These are phyloP conservation scores for Macroventuria anomochaeta DNA, from an alignment of 2,329 filamentous ascomycete species.

Conservation along the genomic window DNA sequence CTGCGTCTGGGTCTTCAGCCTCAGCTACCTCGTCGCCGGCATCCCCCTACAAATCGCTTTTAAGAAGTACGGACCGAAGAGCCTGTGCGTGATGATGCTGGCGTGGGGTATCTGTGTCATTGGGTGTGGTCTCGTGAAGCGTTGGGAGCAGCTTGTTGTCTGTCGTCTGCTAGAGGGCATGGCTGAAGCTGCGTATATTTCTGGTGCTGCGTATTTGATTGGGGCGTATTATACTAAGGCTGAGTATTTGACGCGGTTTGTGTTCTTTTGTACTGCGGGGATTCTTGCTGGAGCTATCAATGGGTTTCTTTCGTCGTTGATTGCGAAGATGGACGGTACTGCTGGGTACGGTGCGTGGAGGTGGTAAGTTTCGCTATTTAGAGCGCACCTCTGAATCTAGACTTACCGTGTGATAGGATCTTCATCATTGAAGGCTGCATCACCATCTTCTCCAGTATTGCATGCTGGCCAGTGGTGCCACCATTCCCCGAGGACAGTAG, in stretches of 20 bases:
- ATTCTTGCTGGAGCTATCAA: constrained; percentile 64
- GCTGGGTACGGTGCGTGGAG: constrained; percentile 35
- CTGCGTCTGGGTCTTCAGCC: constrained; percentile 47
- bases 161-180: constrained; percentile 42
- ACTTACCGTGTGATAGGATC: constrained; percentile 48
- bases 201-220: constrained; percentile 40
- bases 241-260: constrained; percentile 60
- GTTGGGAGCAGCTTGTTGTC: constrained; percentile 36
- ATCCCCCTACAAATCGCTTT: constrained; percentile 44
- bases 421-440: constrained; percentile 67
- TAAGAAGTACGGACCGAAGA: constrained; percentile 44
- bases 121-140: constrained; percentile 39
- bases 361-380: constrained; percentile 30
- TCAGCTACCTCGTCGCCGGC: constrained; percentile 47
- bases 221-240: constrained; percentile 56
- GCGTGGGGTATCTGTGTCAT: constrained; percentile 44
- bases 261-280: constrained; percentile 61
- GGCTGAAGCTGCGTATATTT: constrained; percentile 39
- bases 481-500: constrained; percentile 56
- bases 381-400: too few species aligned
- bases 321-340: constrained; percentile 40
- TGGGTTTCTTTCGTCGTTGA: constrained; percentile 58
- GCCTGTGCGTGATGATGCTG: constrained; percentile 45
- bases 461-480: constrained; percentile 59
- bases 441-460: constrained; percentile 56